These are phyloP conservation scores for Pleurotus citrinopileatus DNA, from an alignment of 768 basidiomycete species.

Conservation along the genomic window DNA sequence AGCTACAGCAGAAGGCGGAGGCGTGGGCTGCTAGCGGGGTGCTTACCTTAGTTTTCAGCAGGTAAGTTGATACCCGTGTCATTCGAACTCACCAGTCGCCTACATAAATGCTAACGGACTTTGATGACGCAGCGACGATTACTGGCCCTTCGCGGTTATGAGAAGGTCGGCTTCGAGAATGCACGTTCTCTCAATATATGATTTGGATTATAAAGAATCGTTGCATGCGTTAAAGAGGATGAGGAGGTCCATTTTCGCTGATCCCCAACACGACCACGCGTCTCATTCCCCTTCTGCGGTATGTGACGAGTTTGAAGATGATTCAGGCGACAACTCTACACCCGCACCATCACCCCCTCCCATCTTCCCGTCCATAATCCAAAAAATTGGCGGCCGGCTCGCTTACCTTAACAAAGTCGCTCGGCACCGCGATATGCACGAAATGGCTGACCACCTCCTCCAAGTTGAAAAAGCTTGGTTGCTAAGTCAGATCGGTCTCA, in stretches of 20 bases:
- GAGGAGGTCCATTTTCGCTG: conserved; percentile 24
- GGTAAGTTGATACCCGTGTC: too few species aligned
- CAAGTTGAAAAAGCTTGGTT: conserved; percentile 79
- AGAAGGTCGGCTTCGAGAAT: conserved; percentile 36
- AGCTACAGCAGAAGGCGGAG: conserved; percentile 84
- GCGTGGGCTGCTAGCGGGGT: conserved; percentile 79
- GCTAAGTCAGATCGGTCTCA: conserved; percentile 72
- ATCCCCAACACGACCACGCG: conserved; percentile 25
- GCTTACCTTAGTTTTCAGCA: conserved; percentile 73
- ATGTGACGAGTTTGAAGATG: not conserved
- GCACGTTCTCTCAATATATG: conserved; percentile 60
- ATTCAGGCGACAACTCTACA: not conserved
- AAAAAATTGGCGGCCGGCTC: conserved; percentile 72
- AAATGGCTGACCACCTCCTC: conserved; percentile 63
- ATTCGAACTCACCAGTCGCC: too few species aligned
- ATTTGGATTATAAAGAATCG: conserved; percentile 61
- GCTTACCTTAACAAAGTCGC: conserved; percentile 73
- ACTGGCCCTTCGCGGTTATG: conserved; percentile 74
- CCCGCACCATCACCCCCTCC: not conserved
- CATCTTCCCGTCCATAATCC: conserved; percentile 6
- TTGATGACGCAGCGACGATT: conserved; percentile 64
- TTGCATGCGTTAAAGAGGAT: conserved; percentile 52
- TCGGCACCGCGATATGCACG: conserved; percentile 56
- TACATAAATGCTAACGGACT: conserved; percentile 14
- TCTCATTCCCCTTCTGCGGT: conserved; percentile 12